Base-by-base conservation (phyloP, 2,329 filamentous ascomycete species). In the Venturia aucupariae region DNA sequence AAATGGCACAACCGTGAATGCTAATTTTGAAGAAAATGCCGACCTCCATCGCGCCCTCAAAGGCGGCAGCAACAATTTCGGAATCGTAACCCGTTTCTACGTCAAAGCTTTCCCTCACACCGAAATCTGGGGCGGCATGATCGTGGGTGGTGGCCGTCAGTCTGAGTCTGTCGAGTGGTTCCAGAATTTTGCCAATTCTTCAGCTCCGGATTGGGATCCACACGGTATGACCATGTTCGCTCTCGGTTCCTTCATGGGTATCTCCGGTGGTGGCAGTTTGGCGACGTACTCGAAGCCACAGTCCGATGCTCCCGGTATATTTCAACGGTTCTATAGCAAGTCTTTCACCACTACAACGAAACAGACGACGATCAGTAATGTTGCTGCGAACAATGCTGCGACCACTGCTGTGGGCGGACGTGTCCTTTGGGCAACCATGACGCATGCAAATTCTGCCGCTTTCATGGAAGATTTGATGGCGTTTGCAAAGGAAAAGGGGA, bases 51-150 rank as follows among this genome's bases (percentile, higher is more conserved):
- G 67, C 2, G 73, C 72, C 3, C 68, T 76, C 8, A 75, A 75
- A 63, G 73, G 75, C 5, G 74, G 75, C 10, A 67, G 65, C 8
- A 75, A 74, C 66, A 75, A 76, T 60, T 75, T 76, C 61, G 75
- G 72, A 11, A 70, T 76, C 44, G 72, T 76, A 3, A 75, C 75
- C 7, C 62, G 65, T 0, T 41, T 71, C 7, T 44, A 69, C 24
- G 19, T 71, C 30, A 39, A 41, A 38, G 44, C 66, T 15, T 66
- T 66, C 54, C 35, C 22, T 19, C 51, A 46, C 15, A 27, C 11
- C 30, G 27, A 60, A 5, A 62, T 65, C 24, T 65, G 55, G 55
- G 57, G 59, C 27, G 63, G 57, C 13, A 22, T 17, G 13, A 42
- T 44, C 54, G 15, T 39, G 8, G 30, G 7, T 22, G 30, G 5